Conservation (phyloP, 164 flowering plant species). For the Piper longum region DNA sequence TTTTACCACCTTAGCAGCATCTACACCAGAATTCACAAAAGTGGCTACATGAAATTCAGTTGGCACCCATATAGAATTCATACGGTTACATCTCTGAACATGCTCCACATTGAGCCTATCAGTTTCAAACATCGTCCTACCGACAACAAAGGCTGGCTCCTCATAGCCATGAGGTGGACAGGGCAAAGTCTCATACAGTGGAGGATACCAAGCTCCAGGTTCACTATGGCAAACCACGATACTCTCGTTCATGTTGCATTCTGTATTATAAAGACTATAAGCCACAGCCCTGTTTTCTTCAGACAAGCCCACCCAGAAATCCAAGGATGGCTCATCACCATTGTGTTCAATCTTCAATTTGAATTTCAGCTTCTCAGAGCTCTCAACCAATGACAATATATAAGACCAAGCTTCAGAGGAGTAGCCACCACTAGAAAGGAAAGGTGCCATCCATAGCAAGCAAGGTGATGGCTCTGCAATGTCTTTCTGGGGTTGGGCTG, state of each 20-base stretch:
- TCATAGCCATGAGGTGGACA: slow-evolving; percentile 55
- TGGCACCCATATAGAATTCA: slow-evolving; percentile 76
- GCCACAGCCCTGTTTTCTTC: slow-evolving; percentile 25
- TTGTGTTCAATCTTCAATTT: slow-evolving; percentile 49
- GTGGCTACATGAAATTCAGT: slow-evolving; percentile 59
- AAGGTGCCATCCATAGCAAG: slow-evolving; percentile 82
- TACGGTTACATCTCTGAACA: slow-evolving; percentile 43
- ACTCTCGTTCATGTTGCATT: slow-evolving; percentile 40
- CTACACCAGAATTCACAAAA: slow-evolving; percentile 54
- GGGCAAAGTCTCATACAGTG: slow-evolving; percentile 51
- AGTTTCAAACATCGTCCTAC: slow-evolving; percentile 83
- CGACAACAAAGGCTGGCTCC: slow-evolving; percentile 34
- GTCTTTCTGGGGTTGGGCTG: slow-evolving; percentile 8
- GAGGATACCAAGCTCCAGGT: slow-evolving; percentile 86
- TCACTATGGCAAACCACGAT: slow-evolving; percentile 73
- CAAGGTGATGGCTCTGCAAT: slow-evolving; percentile 13
- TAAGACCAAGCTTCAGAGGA: slow-evolving; percentile 88
- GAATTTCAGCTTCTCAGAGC: slow-evolving; percentile 18
- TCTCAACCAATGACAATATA: slow-evolving; percentile 30
- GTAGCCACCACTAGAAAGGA: slow-evolving; percentile 78
- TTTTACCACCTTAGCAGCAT: slow-evolving; percentile 52
- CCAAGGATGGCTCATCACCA: slow-evolving; percentile 43
- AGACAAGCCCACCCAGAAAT: slow-evolving; percentile 68
- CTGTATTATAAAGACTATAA: slow-evolving; percentile 27
- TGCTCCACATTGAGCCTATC: slow-evolving; percentile 45